Conservation (phyloP, 2,329 filamentous ascomycete genomes). For the Pseudogymnoascus sp. region DNA sequence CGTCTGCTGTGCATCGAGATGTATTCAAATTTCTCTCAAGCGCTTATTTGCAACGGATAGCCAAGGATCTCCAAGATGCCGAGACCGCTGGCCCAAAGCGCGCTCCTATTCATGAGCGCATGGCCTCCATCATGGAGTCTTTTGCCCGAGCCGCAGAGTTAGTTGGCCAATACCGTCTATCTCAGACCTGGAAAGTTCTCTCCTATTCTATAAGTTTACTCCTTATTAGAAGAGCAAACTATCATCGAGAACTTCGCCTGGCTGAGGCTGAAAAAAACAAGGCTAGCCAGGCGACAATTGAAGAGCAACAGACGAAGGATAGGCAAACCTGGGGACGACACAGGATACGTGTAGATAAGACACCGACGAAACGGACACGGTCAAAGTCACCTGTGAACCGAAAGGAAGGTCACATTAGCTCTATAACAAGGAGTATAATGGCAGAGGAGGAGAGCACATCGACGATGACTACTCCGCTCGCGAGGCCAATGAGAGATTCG, state of each 20-base stretch:
- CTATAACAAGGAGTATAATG: conserved; percentile 18
- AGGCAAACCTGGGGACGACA: conserved; percentile 1
- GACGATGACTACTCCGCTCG: conserved; percentile 53
- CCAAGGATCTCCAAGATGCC: conserved; percentile 4
- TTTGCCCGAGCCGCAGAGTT: conserved; percentile 52
- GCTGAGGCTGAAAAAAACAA: conserved; percentile 31
- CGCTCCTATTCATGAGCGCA: conserved; percentile 41
- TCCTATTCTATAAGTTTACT: conserved; percentile 50
- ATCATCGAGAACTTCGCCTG: conserved; percentile 47
- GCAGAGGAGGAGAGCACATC: conserved; percentile 52
- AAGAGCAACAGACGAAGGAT: conserved; percentile 12
- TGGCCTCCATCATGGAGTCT: conserved; percentile 45
- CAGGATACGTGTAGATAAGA: conserved; percentile 18
- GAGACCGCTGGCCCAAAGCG: conserved; percentile 22
- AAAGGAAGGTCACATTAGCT: conserved; percentile 16
- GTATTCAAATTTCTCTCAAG: conserved; percentile 50
- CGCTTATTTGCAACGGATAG: conserved; percentile 49
- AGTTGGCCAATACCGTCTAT: conserved; percentile 50
- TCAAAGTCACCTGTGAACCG: conserved; percentile 11
- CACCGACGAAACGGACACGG: conserved; percentile 20
- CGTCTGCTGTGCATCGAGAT: conserved; percentile 42
- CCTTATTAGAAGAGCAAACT: conserved; percentile 47
- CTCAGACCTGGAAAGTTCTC: conserved; percentile 58
- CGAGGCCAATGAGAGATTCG: conserved; percentile 40
- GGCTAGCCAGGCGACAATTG: conserved; percentile 16